Conservation (phyloP, 2,329 filamentous ascomycete species). For the Aureobasidium uvarum region DNA sequence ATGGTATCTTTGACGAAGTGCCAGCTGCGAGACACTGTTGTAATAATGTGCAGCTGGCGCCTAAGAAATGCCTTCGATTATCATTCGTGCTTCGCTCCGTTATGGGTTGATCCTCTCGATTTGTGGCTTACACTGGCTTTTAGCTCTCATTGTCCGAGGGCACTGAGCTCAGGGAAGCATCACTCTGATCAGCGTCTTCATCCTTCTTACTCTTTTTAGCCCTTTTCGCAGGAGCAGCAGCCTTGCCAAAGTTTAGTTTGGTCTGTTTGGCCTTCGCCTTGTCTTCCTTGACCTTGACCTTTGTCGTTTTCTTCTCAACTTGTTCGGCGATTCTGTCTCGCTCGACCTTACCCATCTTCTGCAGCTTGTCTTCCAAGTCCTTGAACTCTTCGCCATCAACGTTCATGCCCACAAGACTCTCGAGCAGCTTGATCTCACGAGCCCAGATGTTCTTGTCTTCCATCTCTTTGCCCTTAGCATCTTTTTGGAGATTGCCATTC, state of each 20-base stretch:
- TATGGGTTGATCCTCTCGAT: neutral
- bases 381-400: slow-evolving; percentile 69
- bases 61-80: neutral
- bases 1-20: neutral
- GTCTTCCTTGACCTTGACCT: slow-evolving; percentile 31
- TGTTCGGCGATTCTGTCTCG: slow-evolving; percentile 73
- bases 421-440: slow-evolving; percentile 89
- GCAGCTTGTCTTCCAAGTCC: slow-evolving; percentile 62
- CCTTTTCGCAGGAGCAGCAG: slow-evolving; percentile 73
- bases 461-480: slow-evolving; percentile 50
- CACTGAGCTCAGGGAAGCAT: slow-evolving; percentile 1
- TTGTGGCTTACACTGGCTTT: neutral
- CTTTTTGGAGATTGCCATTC: slow-evolving; percentile 55
- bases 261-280: slow-evolving; percentile 63
- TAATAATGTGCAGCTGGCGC: neutral
- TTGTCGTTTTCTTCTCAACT: slow-evolving; percentile 68
- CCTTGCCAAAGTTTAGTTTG: slow-evolving; percentile 70
- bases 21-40: neutral
- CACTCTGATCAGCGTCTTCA: slow-evolving; percentile 23
- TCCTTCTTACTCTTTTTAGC: slow-evolving; percentile 39
- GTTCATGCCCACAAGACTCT: slow-evolving; percentile 83
- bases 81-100: neutral
- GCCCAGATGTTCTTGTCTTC: slow-evolving; percentile 88
- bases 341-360: slow-evolving; percentile 67
- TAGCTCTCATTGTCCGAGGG: neutral